phyloP scores from a whole-genome alignment of 768 basidiomycete genomes.

The Amanita jacksonii region DNA sequence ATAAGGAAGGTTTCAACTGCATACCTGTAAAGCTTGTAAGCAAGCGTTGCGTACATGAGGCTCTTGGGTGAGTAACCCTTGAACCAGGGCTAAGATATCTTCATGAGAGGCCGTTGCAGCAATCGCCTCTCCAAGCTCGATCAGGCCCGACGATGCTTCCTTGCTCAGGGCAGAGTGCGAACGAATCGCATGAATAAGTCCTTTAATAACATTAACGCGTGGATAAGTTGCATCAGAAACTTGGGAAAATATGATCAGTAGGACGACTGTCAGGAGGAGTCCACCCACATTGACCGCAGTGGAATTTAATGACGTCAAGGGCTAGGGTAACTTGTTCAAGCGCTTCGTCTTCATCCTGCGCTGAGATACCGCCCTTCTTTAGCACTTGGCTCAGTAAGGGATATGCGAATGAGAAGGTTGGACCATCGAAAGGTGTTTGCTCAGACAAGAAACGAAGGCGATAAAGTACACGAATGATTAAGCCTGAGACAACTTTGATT shows the following conservation, averaged over 20 bases:
- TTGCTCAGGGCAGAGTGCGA: constrained; percentile 76
- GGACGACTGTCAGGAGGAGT: background rate
- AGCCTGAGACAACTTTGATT: constrained; percentile 33
- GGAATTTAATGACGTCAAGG: constrained; percentile 60
- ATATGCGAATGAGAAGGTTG: constrained; percentile 76
- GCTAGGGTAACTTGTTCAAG: constrained; percentile 72
- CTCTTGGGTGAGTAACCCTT: constrained; percentile 76
- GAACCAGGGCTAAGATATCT: constrained; percentile 60
- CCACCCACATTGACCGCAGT: constrained; percentile 62
- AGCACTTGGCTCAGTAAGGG: constrained; percentile 69
- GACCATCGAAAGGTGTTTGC: constrained; percentile 71
- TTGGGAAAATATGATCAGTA: constrained; percentile 19
- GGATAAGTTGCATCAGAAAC: constrained; percentile 70
- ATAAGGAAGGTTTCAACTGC: constrained; percentile 1
- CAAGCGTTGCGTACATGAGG: constrained; percentile 82
- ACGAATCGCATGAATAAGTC: constrained; percentile 63
- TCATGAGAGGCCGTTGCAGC: constrained; percentile 46
- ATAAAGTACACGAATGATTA: constrained; percentile 80
- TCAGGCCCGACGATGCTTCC: constrained; percentile 70
- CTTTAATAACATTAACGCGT: constrained; percentile 54
- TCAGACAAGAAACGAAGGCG: constrained; percentile 75
- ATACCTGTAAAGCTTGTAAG: constrained; percentile 83
- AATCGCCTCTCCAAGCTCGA: constrained; percentile 77
- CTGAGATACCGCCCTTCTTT: constrained; percentile 54
- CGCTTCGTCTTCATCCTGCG: constrained; percentile 61